A percentile compares a stretch with the other conserved stretches of the same genome.
phyloP scores from a whole-genome alignment of 176 grass and related monocot species.

The Musa itinerans region DNA sequence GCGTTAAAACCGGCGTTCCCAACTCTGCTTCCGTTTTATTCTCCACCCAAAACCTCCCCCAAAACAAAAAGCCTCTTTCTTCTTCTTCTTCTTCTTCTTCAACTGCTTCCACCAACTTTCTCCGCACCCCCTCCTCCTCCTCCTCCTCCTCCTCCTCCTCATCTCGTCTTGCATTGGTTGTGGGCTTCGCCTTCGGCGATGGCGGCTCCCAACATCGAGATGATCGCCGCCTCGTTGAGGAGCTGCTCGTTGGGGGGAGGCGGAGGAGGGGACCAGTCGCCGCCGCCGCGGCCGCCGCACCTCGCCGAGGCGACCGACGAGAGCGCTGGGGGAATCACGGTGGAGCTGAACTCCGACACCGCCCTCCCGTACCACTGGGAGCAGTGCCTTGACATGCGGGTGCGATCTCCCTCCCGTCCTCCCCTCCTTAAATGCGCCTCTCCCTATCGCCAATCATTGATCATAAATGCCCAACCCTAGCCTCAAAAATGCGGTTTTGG shows the following conservation, averaged over 20 bases:
- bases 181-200: neutral
- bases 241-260: constrained; percentile 38
- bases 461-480: neutral
- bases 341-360: constrained; percentile 84
- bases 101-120: neutral
- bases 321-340: constrained; percentile 42
- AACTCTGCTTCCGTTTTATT: neutral
- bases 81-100: neutral
- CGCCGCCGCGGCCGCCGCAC: neutral
- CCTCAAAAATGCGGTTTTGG: neutral
- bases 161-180: neutral
- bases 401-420: constrained; percentile 16
- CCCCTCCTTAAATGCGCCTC: neutral
- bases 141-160: neutral
- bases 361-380: constrained; percentile 93
- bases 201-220: neutral
- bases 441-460: neutral
- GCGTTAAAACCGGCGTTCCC: neutral
- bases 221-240: neutral
- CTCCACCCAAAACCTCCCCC: neutral
- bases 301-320: constrained; percentile 29
- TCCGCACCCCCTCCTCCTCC: neutral
- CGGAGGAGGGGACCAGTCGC: neutral
- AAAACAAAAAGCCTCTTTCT: neutral
- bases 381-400: constrained; percentile 92